Evolutionary conservation across 495 filamentous ascomycete species (phyloP).

Genomic region (Xanthoparmelia taractica): DNA sequence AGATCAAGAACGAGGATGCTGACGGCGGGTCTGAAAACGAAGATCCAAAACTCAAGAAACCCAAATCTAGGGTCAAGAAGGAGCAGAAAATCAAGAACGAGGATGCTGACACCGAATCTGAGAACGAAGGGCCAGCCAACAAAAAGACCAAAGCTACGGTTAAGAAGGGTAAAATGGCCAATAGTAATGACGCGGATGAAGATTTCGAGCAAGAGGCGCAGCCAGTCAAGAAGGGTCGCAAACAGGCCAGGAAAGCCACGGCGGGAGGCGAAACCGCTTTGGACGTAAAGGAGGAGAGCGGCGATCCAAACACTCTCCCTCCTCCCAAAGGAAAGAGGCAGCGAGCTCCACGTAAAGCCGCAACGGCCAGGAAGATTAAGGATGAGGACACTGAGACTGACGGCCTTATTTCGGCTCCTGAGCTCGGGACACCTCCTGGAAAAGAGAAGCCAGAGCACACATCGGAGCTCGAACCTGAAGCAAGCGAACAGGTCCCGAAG

Average conservation of each 20-base stretch:
- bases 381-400: constrained; percentile 7
- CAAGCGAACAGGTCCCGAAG: constrained; percentile 7
- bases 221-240: constrained; percentile 15
- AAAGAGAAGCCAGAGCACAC: neutral
- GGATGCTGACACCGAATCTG: constrained; percentile 8
- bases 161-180: constrained; percentile 27
- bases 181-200: constrained; percentile 19
- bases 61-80: constrained; percentile 5
- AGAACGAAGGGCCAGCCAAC: constrained; percentile 23
- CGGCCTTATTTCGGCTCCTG: neutral
- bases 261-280: constrained; percentile 16
- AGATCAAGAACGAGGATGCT: neutral
- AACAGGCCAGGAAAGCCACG: constrained; percentile 11
- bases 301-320: constrained; percentile 7
- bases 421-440: neutral
- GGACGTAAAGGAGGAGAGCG: constrained; percentile 11
- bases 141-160: constrained; percentile 28
- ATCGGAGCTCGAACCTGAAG: neutral
- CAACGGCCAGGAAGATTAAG: constrained; percentile 13
- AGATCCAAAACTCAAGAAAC: constrained; percentile 8
- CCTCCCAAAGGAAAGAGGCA: constrained; percentile 1
- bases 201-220: constrained; percentile 23
- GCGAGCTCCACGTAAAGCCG: constrained; percentile 11
- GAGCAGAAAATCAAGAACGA: neutral
- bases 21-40: constrained; percentile 23